Base-by-base conservation (phyloP, 345 rosid species). In the Linum usitatissimum region DNA sequence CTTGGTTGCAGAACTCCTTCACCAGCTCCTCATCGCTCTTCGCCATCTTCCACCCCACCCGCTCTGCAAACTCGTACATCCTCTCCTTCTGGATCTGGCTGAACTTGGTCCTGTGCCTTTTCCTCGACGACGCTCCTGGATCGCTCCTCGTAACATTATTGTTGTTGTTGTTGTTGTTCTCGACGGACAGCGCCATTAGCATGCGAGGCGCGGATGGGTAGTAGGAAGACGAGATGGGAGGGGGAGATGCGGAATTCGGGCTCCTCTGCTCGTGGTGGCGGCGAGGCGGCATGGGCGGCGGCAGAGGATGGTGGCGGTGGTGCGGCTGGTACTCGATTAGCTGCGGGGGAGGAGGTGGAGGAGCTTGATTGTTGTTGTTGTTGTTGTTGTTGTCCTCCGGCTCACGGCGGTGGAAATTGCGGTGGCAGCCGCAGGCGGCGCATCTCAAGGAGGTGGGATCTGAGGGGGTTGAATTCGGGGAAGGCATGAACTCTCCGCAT, bases 351-450 rank as follows among this genome's bases (percentile, higher is more conserved):
- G 9, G 78, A 38, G 12, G 66, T 39, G 18, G 65, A 28, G 42
- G 6, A 9, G 68, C 6, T 1, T 68, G 70, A 3, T 10, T 10
- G 10, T 5, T 45, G 10, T 42, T 9, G 49, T 9, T 42, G 49
- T 10, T 10, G 10, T 5, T 45, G 10, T 12, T 7, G 51, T 69
- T 17, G 62, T 70, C 71, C 3, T 79, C 78, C 0, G 80, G 82
- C 60, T 84, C 83, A 0, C 88, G 87, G 75, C 84, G 90, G 81
- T 87, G 91, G 70, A 87, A 87, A 71, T 87, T 87, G 54, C 91
- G 91, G 79, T 87, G 95, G 76, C 95, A 87, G 58, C 89, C 87
- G 12, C 96, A 88, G 0, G 96, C 96, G 5, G 87, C 90, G 68
- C 96, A 88, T 59, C 79, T 85, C 55, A 88, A 62, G 21, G 87